A percentile compares a stretch with the other conserved stretches of the same genome.
These are phyloP conservation scores for Chaetomium tenue DNA, from an alignment of 495 filamentous ascomycete genomes.

Conservation along the genomic window DNA sequence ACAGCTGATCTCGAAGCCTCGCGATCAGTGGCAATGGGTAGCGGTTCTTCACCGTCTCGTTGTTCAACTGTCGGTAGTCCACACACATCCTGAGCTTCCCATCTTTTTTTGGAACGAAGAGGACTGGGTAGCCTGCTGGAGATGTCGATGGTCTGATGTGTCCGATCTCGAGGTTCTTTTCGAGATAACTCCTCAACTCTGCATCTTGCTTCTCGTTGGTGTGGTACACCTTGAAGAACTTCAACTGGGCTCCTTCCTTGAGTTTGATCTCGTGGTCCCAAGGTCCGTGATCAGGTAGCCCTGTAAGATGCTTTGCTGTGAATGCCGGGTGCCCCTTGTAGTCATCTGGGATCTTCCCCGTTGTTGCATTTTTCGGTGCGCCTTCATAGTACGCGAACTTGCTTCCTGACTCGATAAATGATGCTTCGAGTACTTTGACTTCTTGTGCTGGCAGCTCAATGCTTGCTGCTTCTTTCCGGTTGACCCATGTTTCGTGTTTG, in stretches of 20 bases:
- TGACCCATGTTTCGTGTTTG: too few species aligned
- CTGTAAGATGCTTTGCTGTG: constrained; percentile 8
- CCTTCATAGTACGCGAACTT: not conserved
- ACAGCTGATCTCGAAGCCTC: not conserved
- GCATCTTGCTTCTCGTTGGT: not conserved
- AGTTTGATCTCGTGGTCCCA: constrained; percentile 12
- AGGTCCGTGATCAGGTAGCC: constrained; percentile 7
- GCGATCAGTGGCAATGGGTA: constrained; percentile 12
- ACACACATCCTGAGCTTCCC: constrained; percentile 4
- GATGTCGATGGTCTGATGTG: not conserved
- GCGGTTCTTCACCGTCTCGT: constrained; percentile 12
- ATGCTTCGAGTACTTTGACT: too few species aligned
- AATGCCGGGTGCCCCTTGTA: constrained; percentile 12
- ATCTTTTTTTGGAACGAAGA: constrained; percentile 16
- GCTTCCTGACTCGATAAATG: not conserved
- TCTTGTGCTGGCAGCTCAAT: too few species aligned
- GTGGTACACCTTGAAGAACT: constrained; percentile 1
- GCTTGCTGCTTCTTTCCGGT: too few species aligned
- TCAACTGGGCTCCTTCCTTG: constrained; percentile 9
- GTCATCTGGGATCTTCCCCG: not conserved
- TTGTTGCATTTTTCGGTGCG: not conserved
- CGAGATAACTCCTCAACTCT: constrained; percentile 6
- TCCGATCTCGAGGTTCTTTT: constrained; percentile 3
- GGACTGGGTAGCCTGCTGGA: constrained; percentile 3
- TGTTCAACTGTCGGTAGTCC: constrained; percentile 12